Evolutionary conservation across 1,139 yeast species (phyloP).

Genomic region (Suhomyces taliae): DNA sequence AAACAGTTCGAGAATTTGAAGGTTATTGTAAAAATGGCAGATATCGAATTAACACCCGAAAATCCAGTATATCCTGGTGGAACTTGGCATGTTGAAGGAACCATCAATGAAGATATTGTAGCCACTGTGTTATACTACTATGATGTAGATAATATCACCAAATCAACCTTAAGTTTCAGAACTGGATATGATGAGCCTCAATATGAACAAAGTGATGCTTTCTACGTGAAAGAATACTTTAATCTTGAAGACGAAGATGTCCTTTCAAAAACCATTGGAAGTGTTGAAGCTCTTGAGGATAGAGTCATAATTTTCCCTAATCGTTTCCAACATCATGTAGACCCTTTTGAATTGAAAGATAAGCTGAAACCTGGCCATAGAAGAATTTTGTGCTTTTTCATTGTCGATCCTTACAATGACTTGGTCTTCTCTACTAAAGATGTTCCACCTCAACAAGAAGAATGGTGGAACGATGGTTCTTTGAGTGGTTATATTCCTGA

Average conservation of each 20-base stretch:
- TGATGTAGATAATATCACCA: constrained; percentile 41
- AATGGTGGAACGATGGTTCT: constrained; percentile 32
- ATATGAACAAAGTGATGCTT: constrained; percentile 37
- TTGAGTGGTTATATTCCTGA: constrained; percentile 2
- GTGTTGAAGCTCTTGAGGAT: constrained; percentile 26
- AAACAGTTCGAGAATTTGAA: constrained; percentile 24
- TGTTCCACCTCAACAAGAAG: constrained; percentile 44
- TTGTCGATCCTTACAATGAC: constrained; percentile 39
- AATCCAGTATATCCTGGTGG: constrained; percentile 43
- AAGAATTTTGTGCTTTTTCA: constrained; percentile 41
- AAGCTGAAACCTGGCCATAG: constrained; percentile 37
- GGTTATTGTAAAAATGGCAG: constrained; percentile 44
- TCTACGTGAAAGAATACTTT: constrained; percentile 23
- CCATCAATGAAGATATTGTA: constrained; percentile 43
- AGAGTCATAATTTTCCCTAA: constrained; percentile 42
- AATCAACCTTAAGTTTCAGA: constrained; percentile 36
- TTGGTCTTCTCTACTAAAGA: constrained; percentile 28
- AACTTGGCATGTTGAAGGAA: constrained; percentile 49
- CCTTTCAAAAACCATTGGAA: constrained; percentile 20
- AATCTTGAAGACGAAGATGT: constrained; percentile 8
- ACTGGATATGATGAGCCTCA: constrained; percentile 32
- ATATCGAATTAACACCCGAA: constrained; percentile 45
- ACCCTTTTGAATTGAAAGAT: constrained; percentile 38
- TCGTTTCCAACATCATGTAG: constrained; percentile 40
- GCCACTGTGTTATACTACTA: constrained; percentile 46